Conservation (phyloP, 2,329 filamentous ascomycete genomes). For the Elsinoe ampelina region DNA sequence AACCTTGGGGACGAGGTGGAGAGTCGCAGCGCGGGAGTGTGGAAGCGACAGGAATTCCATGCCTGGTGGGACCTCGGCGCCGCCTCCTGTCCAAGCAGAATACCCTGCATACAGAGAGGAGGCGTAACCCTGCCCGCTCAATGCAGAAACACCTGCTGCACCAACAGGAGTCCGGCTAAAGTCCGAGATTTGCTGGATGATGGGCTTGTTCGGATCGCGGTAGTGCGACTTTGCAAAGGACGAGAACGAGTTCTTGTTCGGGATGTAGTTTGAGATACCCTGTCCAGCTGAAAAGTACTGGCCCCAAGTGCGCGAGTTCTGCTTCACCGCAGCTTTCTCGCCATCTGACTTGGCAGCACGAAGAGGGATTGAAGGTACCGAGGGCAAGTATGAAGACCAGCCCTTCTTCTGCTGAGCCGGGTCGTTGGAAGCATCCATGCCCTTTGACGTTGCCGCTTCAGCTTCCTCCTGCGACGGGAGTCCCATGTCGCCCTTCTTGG, state of each 20-base stretch:
- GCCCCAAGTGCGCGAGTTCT: conserved; percentile 35
- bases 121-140: conserved; percentile 40
- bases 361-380: conserved; percentile 5
- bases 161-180: conserved; percentile 44
- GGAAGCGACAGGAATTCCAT: conserved; percentile 32
- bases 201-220: conserved; percentile 40
- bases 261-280: conserved; percentile 40
- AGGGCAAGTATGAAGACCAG: conserved; percentile 17
- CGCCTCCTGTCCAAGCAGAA: conserved; percentile 31
- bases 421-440: conserved; percentile 16
- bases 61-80: not conserved
- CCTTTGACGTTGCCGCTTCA: conserved; percentile 23
- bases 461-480: conserved; percentile 29
- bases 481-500: conserved; percentile 22
- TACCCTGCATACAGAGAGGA: conserved; percentile 41
- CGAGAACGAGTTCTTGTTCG: conserved; percentile 35
- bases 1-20: conserved; percentile 34
- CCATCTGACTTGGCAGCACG: conserved; percentile 20
- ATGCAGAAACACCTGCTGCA: conserved; percentile 34
- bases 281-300: conserved; percentile 41
- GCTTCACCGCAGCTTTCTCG: conserved; percentile 23
- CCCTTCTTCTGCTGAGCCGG: conserved; percentile 11
- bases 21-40: conserved; percentile 34
- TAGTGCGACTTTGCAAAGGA: conserved; percentile 33
- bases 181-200: conserved; percentile 41